These are phyloP conservation scores for Tirmania nivea DNA, from an alignment of 495 filamentous ascomycete species.

Conservation along the genomic window DNA sequence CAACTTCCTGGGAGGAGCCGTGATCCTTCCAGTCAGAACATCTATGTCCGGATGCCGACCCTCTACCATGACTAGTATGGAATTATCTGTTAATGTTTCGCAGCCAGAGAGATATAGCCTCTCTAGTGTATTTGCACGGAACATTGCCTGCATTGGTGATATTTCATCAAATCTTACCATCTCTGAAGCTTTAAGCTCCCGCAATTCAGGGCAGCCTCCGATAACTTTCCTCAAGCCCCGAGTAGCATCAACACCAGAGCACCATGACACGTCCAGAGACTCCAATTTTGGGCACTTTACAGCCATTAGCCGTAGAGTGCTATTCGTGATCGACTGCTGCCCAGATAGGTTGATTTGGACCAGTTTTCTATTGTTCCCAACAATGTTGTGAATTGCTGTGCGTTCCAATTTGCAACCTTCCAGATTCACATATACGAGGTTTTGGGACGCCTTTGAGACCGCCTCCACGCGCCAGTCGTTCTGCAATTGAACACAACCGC, in stretches of 20 bases:
- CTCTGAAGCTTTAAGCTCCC: constrained; percentile 66
- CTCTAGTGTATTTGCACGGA: constrained; percentile 58
- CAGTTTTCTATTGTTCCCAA: constrained; percentile 54
- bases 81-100: constrained; percentile 48
- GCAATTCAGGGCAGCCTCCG: constrained; percentile 45
- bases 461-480: constrained; percentile 57
- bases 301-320: constrained; percentile 68
- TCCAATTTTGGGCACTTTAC: constrained; percentile 63
- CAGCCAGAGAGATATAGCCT: constrained; percentile 59
- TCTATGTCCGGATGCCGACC: constrained; percentile 57
- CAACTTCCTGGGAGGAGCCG: constrained; percentile 58
- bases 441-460: constrained; percentile 58
- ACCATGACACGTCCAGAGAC: constrained; percentile 78
- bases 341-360: constrained; percentile 70
- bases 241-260: constrained; percentile 52
- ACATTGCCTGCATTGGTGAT: constrained; percentile 47
- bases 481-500: constrained; percentile 52
- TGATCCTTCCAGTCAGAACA: constrained; percentile 46
- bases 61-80: constrained; percentile 47
- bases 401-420: constrained; percentile 67
- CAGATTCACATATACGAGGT: constrained; percentile 66
- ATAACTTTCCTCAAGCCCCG: constrained; percentile 55
- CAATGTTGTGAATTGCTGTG: constrained; percentile 52
- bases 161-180: constrained; percentile 54
- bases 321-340: constrained; percentile 56